Conservation (phyloP, 768 basidiomycete species). For the Agrocybe pediades region DNA sequence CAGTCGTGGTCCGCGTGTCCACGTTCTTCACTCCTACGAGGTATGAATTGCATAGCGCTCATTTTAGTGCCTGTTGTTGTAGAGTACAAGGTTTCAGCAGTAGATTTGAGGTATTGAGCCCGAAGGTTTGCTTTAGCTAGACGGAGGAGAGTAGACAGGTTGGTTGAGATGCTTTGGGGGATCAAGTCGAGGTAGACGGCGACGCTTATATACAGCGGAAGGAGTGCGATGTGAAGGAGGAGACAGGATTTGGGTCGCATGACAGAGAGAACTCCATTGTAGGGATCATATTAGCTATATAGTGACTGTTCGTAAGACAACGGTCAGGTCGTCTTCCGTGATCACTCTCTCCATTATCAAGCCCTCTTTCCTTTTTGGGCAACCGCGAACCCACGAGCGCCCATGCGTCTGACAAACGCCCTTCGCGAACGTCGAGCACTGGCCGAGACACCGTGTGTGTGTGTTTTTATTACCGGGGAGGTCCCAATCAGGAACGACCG, state of each 20-base stretch:
- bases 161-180: conserved; percentile 26
- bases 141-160: conserved; percentile 40
- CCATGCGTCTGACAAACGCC: conserved; percentile 1
- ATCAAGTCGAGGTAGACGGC: conserved; percentile 35
- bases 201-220: conserved; percentile 44
- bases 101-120: conserved; percentile 22
- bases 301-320: conserved; percentile 7
- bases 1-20: conserved; percentile 82
- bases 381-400: conserved; percentile 11
- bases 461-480: too few species aligned
- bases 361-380: conserved; percentile 13
- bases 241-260: conserved; percentile 36
- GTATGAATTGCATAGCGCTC: conserved; percentile 41
- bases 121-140: conserved; percentile 35
- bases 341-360: conserved; percentile 13
- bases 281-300: conserved; percentile 8
- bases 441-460: too few species aligned
- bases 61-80: conserved; percentile 17
- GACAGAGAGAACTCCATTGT: conserved; percentile 24
- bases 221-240: conserved; percentile 37
- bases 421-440: background rate
- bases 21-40: conserved; percentile 62
- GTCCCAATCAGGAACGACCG: too few species aligned
- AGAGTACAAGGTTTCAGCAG: conserved; percentile 6
- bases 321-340: conserved; percentile 8